Evolutionary conservation across 2,329 filamentous ascomycete genomes (phyloP).

Genomic region (Fusarium transvaalense): DNA sequence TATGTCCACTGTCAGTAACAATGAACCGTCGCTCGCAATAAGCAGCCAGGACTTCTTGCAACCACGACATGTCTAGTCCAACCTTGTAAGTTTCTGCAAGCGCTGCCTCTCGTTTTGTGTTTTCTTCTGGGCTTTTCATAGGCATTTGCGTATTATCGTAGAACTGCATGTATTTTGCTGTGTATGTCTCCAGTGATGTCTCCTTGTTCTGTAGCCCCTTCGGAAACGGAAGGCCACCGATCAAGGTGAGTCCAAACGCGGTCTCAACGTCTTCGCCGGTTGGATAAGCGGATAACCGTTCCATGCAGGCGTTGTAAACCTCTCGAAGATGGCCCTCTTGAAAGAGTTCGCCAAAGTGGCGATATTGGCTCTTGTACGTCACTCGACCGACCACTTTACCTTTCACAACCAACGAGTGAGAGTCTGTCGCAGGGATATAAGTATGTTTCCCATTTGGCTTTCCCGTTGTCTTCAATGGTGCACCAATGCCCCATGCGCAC

Average conservation of each 20-base stretch:
- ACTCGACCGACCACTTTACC: conserved; percentile 18
- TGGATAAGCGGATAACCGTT: conserved; percentile 17
- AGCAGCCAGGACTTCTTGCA: not conserved
- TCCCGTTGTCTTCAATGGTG: conserved; percentile 1
- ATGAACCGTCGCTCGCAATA: conserved; percentile 38
- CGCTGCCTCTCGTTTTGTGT: not conserved
- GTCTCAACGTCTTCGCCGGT: conserved; percentile 31
- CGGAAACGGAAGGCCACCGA: conserved; percentile 18
- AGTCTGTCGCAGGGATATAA: not conserved
- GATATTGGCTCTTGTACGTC: conserved; percentile 25
- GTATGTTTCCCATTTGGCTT: conserved; percentile 9
- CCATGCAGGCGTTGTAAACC: conserved; percentile 19
- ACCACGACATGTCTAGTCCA: conserved; percentile 22
- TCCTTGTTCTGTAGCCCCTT: not conserved
- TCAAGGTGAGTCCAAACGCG: conserved; percentile 26
- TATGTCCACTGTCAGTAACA: conserved; percentile 29
- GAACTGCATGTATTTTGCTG: conserved; percentile 27
- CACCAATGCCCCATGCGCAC: conserved; percentile 33
- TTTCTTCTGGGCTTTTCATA: not conserved
- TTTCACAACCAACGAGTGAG: conserved; percentile 4
- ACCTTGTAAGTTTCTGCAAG: not conserved
- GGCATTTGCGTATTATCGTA: conserved; percentile 16
- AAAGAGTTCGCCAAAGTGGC: conserved; percentile 26
- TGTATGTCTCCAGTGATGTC: conserved; percentile 20
- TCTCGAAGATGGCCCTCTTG: not conserved